Conservation (phyloP, 768 basidiomycete genomes). For the Mycena kentingensis region DNA sequence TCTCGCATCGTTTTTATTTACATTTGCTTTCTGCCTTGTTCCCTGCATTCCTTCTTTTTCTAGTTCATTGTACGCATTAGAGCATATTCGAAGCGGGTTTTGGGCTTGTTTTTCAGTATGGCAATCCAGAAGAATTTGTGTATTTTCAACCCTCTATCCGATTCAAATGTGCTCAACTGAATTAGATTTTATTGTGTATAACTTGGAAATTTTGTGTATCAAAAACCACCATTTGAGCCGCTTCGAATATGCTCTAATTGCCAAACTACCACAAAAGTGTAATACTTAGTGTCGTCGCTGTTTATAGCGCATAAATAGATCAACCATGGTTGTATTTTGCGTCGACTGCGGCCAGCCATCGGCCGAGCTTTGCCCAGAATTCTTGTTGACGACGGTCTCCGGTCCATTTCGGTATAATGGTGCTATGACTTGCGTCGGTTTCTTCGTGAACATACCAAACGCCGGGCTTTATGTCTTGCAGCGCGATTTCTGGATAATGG, state of each 20-base stretch:
- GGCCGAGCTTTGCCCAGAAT: slow-evolving; percentile 43
- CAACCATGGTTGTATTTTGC: slow-evolving; percentile 4
- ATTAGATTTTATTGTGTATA: too few species aligned
- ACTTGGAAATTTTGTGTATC: too few species aligned
- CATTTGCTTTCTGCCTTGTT: background rate
- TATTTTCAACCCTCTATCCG: too few species aligned
- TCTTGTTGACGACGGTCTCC: slow-evolving; percentile 35
- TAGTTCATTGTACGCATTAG: too few species aligned
- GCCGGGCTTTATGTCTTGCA: slow-evolving; percentile 32
- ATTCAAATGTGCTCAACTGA: too few species aligned
- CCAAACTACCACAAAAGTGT: too few species aligned
- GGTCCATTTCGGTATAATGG: slow-evolving; percentile 42
- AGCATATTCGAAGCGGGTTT: too few species aligned
- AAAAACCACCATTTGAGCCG: too few species aligned
- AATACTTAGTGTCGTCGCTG: slow-evolving; percentile 1
- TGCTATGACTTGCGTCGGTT: slow-evolving; percentile 39
- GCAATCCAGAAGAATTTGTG: too few species aligned
- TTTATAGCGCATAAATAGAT: slow-evolving; percentile 2
- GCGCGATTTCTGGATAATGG: background rate
- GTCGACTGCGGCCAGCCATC: slow-evolving; percentile 42
- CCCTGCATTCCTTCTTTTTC: slow-evolving; percentile 10
- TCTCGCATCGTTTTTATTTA: background rate
- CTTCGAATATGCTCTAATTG: too few species aligned
- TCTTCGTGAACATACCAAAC: slow-evolving; percentile 44
- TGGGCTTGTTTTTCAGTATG: too few species aligned